Base-by-base conservation (phyloP, 306 rosid species). In the Trifolium repens region DNA sequence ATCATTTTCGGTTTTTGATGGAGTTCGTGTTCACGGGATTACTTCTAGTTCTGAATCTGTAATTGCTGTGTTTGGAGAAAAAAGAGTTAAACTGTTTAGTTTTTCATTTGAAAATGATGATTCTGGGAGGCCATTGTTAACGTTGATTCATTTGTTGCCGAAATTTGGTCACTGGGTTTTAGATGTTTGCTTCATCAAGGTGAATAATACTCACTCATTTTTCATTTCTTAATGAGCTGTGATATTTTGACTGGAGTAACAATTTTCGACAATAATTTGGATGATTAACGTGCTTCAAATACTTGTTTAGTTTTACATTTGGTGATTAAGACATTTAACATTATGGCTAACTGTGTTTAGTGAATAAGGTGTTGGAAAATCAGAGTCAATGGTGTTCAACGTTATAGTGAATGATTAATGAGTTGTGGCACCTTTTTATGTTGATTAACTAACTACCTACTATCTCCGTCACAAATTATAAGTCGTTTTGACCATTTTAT, bases 21-120 rank as follows among this genome's bases (percentile, higher is more conserved):
- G 99, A 44, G 83, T 94, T 84, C 97, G 99, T 42, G 96, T 94
- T 60, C 99, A 94, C 72, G 99, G 99, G 5, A 87, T 89, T 40
- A 55, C 80, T n/a, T 86, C 85, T 50, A 59, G 54, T 50, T 71
- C 78, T n/a, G 70, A 11, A 9, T 16, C 79, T 65, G 12, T 81
- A 13, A 50, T 94, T n/a, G 83, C 84, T 9, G 91, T 94, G 40
- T 94, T 84, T 68, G 96, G 96, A 9, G 99, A 94, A 78, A 87
- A 84, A 55, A 88, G 92, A 75, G 89, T 92, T 8, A 94, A 89
- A 83, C 58, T 94, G 1, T 87, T 80, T 79, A 79, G 83, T 72
- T 76, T 87, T 69, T 43, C 72, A 37, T 55, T 84, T 76, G 89
- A 61, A 61, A 32, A 79, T 55, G 6, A 46, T 17, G 81, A 60